Evolutionary conservation across 306 rosid genomes (phyloP).

Genomic region (Rosa rugosa): DNA sequence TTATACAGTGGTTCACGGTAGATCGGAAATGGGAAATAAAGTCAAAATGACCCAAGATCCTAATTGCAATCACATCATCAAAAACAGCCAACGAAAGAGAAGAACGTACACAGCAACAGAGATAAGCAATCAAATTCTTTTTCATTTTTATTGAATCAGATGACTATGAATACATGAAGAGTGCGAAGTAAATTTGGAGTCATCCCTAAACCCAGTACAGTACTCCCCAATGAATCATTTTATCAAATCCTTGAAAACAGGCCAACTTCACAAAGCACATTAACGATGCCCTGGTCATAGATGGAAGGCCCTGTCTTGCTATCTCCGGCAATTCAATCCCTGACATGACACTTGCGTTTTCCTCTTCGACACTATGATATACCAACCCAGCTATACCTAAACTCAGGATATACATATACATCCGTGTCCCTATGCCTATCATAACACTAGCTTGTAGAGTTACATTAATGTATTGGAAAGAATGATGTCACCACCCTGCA

Average conservation of each 20-base stretch:
- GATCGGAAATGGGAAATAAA: not conserved
- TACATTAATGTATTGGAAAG: constrained; percentile 9
- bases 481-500: constrained; percentile 13
- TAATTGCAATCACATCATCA: not conserved
- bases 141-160: constrained; percentile 9
- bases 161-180: constrained; percentile 14
- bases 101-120: not conserved
- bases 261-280: constrained; percentile 32
- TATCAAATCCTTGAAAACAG: constrained; percentile 25
- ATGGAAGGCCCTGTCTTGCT: constrained; percentile 26
- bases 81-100: not conserved
- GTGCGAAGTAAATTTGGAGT: not conserved
- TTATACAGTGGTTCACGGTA: not conserved
- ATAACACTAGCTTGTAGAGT: constrained; percentile 23
- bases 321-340: constrained; percentile 5
- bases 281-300: constrained; percentile 29
- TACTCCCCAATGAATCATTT: constrained; percentile 8
- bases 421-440: constrained; percentile 22
- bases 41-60: not conserved
- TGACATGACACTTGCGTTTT: constrained; percentile 19
- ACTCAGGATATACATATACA: constrained; percentile 34
- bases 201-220: constrained; percentile 11
- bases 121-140: not conserved
- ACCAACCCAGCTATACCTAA: constrained; percentile 15
- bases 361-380: constrained; percentile 27